phyloP scores from a whole-genome alignment of 305 asterid genomes.

The Nicotiana rustica region DNA sequence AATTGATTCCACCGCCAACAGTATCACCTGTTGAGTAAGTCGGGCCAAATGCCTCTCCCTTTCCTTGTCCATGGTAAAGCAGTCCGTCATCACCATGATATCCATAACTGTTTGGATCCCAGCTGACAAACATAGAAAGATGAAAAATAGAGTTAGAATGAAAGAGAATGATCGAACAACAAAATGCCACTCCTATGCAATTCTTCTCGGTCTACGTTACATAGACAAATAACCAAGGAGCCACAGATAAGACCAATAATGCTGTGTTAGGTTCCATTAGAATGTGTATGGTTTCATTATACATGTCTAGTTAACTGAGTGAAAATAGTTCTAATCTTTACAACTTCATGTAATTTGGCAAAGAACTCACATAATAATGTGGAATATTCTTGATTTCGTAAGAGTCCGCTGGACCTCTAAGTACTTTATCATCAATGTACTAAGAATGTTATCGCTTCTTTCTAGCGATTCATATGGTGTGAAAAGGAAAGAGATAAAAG shows the following conservation, averaged over 20 bases:
- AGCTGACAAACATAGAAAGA: conserved; percentile 56
- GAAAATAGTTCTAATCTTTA: neutral
- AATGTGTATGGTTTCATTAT: neutral
- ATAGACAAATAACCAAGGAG: conserved; percentile 5
- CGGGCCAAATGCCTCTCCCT: conserved; percentile 90
- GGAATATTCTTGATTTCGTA: neutral
- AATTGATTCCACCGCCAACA: conserved; percentile 93
- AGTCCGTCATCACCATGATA: conserved; percentile 94
- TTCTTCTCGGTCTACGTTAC: conserved; percentile 13
- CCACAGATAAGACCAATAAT: neutral
- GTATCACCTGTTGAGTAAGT: conserved; percentile 83
- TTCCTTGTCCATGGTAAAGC: conserved; percentile 87
- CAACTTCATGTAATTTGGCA: neutral
- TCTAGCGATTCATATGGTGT: neutral
- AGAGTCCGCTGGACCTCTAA: neutral
- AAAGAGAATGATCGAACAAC: conserved; percentile 31
- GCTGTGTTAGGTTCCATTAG: neutral
- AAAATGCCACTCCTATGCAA: conserved; percentile 26
- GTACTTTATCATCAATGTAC: conserved; percentile 11
- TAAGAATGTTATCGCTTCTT: neutral
- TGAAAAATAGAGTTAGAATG: conserved; percentile 27
- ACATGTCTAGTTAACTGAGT: neutral
- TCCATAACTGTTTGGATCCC: conserved; percentile 92
- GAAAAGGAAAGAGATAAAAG: neutral
- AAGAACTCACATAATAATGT: neutral